Conservation (phyloP, 352 stramenopile species). For the Globisporangium lucens region DNA sequence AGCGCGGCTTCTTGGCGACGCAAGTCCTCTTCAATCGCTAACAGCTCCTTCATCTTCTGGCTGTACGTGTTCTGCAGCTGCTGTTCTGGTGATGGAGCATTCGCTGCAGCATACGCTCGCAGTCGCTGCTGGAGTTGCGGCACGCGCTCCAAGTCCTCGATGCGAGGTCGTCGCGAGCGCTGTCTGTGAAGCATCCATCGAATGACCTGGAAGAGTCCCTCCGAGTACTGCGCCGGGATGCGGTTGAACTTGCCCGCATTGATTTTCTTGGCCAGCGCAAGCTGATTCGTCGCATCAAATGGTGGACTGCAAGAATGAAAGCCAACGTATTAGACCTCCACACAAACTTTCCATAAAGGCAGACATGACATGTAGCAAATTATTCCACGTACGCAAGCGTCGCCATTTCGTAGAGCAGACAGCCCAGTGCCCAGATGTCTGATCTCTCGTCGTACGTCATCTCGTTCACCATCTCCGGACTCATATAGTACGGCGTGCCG, state of each 20-base stretch:
- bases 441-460: slow-evolving; percentile 92
- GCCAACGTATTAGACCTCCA: not conserved
- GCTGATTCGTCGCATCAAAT: slow-evolving; percentile 91
- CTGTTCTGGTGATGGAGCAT: slow-evolving; percentile 47
- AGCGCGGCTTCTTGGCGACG: slow-evolving; percentile 80
- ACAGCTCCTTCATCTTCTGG: slow-evolving; percentile 86
- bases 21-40: slow-evolving; percentile 83
- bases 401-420: slow-evolving; percentile 90
- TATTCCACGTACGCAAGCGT: slow-evolving; percentile 66
- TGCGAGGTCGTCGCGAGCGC: slow-evolving; percentile 74
- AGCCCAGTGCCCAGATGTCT: slow-evolving; percentile 90
- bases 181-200: slow-evolving; percentile 89
- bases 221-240: slow-evolving; percentile 89
- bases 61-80: slow-evolving; percentile 81
- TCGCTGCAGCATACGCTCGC: slow-evolving; percentile 70
- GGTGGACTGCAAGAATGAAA: slow-evolving; percentile 51
- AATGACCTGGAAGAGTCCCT: slow-evolving; percentile 88
- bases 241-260: slow-evolving; percentile 90
- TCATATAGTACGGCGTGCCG: slow-evolving; percentile 94
- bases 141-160: slow-evolving; percentile 83
- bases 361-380: not conserved
- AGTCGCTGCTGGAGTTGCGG: slow-evolving; percentile 79
- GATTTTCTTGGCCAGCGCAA: slow-evolving; percentile 93
- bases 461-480: slow-evolving; percentile 90
- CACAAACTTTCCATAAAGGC: not conserved